Percentiles rank a stretch among this genome's conserved stretches.
Evolutionary conservation across 1,284 basidiomycete species (phyloP).

Genomic region (Meira miltonrushii): DNA sequence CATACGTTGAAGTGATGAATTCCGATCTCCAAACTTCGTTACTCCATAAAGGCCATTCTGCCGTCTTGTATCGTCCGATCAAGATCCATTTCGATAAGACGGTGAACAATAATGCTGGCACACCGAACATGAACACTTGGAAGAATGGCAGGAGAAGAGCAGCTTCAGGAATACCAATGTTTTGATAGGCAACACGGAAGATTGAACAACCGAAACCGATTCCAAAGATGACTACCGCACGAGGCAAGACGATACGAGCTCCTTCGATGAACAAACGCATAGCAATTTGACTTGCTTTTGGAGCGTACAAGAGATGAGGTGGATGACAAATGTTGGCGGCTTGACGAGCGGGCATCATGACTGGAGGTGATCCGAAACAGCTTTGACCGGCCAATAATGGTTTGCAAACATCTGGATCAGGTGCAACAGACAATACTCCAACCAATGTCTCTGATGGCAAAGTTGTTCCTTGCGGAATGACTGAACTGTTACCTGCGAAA

Average conservation of each 20-base stretch:
- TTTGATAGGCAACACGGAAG: background rate
- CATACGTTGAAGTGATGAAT: slow-evolving; percentile 12
- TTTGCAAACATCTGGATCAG: background rate
- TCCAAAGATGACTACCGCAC: slow-evolving; percentile 10
- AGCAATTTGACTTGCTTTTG: slow-evolving; percentile 4
- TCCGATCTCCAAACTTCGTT: slow-evolving; percentile 13
- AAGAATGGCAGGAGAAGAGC: slow-evolving; percentile 9
- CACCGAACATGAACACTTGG: slow-evolving; percentile 11
- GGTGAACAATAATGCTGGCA: slow-evolving; percentile 10
- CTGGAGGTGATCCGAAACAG: slow-evolving; percentile 14
- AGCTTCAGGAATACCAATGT: slow-evolving; percentile 8
- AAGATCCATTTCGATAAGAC: slow-evolving; percentile 11
- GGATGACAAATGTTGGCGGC: background rate
- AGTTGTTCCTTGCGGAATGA: slow-evolving; percentile 14
- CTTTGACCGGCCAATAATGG: background rate
- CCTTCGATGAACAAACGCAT: slow-evolving; percentile 15
- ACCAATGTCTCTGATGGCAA: slow-evolving; percentile 9
- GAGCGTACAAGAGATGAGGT: slow-evolving; percentile 8
- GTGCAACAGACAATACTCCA: slow-evolving; percentile 14
- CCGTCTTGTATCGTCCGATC: slow-evolving; percentile 7
- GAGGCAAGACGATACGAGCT: slow-evolving; percentile 10
- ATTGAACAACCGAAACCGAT: slow-evolving; percentile 11
- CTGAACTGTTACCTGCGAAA: slow-evolving; percentile 12
- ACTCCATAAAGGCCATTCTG: slow-evolving; percentile 15
- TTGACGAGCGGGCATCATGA: slow-evolving; percentile 13